Conservation (phyloP, 2,329 filamentous ascomycete species). For the Diaporthe sp. region DNA sequence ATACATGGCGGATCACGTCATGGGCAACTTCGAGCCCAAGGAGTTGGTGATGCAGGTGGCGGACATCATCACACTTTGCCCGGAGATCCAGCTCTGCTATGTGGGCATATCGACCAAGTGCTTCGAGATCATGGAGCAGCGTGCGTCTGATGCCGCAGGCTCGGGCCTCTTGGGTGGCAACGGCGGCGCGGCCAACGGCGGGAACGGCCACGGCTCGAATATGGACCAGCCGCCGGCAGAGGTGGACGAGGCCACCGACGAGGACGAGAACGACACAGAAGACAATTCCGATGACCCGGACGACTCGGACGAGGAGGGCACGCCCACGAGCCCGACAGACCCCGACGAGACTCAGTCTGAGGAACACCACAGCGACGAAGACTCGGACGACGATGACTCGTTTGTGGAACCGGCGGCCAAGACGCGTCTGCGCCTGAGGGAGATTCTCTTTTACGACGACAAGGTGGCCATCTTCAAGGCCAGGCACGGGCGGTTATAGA, state of each 20-base stretch:
- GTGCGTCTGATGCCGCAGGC: slow-evolving; percentile 52
- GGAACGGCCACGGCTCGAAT: slow-evolving; percentile 27
- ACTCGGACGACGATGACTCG: slow-evolving; percentile 57
- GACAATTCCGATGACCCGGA: slow-evolving; percentile 58
- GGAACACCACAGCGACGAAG: slow-evolving; percentile 42
- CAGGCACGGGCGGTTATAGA: slow-evolving; percentile 66
- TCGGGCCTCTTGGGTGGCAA: slow-evolving; percentile 35
- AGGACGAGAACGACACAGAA: slow-evolving; percentile 46
- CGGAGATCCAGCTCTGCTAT: slow-evolving; percentile 82
- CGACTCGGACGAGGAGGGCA: slow-evolving; percentile 48
- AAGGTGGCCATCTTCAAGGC: slow-evolving; percentile 85
- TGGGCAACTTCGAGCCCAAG: slow-evolving; percentile 64
- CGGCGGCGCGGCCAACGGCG: slow-evolving; percentile 32
- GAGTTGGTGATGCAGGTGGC: slow-evolving; percentile 82
- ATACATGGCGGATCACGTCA: slow-evolving; percentile 72
- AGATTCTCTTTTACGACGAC: slow-evolving; percentile 88
- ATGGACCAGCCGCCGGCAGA: slow-evolving; percentile 36
- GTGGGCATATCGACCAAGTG: slow-evolving; percentile 82
- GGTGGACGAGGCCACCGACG: slow-evolving; percentile 40
- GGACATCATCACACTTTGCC: slow-evolving; percentile 80
- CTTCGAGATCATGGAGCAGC: slow-evolving; percentile 81
- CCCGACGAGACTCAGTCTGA: slow-evolving; percentile 48
- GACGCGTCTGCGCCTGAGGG: slow-evolving; percentile 70
- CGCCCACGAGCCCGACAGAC: slow-evolving; percentile 36
- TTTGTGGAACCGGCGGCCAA: slow-evolving; percentile 57